phyloP scores from a whole-genome alignment of 139 green algal genomes.

The Spirogloea muscicola region DNA sequence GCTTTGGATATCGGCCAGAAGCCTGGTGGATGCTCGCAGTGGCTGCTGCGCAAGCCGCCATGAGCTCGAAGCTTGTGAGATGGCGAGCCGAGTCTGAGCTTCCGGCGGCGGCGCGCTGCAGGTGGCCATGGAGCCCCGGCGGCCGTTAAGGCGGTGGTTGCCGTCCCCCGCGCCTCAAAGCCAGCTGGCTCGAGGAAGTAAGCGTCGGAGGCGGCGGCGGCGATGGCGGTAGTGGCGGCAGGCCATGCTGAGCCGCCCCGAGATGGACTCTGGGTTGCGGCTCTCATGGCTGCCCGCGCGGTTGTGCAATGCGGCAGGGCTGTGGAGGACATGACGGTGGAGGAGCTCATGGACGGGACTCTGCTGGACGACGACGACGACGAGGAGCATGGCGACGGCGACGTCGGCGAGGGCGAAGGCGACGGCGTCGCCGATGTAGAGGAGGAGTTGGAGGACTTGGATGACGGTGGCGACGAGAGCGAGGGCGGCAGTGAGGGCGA shows the following conservation, averaged over 20 bases:
- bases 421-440: constrained; percentile 1
- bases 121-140: constrained; percentile 5
- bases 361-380: constrained; percentile 31
- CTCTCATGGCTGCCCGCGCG: not conserved
- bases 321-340: constrained; percentile 47
- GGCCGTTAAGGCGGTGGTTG: too few species aligned
- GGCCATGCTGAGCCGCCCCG: not conserved
- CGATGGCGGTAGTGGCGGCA: not conserved
- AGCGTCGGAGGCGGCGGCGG: not conserved
- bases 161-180: too few species aligned
- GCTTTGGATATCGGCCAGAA: too few species aligned
- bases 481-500: too few species aligned
- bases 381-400: constrained; percentile 33
- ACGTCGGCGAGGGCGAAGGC: constrained; percentile 20
- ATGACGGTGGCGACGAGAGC: constrained; percentile 17
- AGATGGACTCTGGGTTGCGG: not conserved
- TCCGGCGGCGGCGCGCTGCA: not conserved
- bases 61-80: too few species aligned
- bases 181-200: too few species aligned
- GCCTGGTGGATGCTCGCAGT: too few species aligned
- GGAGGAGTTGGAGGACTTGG: constrained; percentile 4
- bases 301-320: not conserved
- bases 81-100: too few species aligned
- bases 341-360: constrained; percentile 48
- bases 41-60: too few species aligned